Conservation (phyloP, 805 yeast genomes). For the Grigorovia yakushimaensis region DNA sequence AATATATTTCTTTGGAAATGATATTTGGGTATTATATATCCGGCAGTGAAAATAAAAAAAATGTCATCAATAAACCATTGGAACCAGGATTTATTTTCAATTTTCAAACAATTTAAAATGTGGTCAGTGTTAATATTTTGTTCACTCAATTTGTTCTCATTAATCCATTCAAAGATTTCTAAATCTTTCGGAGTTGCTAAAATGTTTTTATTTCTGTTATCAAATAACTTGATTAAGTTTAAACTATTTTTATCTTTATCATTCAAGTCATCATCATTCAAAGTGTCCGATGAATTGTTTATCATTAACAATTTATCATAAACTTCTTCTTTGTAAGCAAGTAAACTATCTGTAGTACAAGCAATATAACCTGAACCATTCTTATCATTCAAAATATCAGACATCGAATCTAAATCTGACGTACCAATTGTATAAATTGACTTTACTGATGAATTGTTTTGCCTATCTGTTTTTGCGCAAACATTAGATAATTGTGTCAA, state of each 20-base stretch:
- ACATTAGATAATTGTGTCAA: not conserved
- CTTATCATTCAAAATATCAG: not conserved
- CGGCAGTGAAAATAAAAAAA: constrained; percentile 24
- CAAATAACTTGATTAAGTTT: constrained; percentile 4
- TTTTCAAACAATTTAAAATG: not conserved
- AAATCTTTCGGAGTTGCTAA: constrained; percentile 24
- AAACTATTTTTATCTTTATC: not conserved
- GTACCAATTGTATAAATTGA: constrained; percentile 9
- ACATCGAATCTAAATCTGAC: constrained; percentile 9
- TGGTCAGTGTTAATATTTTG: constrained; percentile 8
- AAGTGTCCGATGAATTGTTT: constrained; percentile 5
- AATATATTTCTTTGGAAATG: constrained; percentile 4
- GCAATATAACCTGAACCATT: constrained; percentile 18
- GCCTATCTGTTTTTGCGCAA: not conserved
- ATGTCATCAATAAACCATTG: constrained; percentile 25
- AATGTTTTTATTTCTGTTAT: constrained; percentile 8
- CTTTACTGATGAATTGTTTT: not conserved
- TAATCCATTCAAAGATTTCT: constrained; percentile 12
- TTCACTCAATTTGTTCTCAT: constrained; percentile 10
- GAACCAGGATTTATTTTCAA: constrained; percentile 24
- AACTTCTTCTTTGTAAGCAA: constrained; percentile 16
- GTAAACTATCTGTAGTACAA: constrained; percentile 26
- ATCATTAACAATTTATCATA: constrained; percentile 20
- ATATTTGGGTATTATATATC: constrained; percentile 20
- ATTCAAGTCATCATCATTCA: constrained; percentile 4